phyloP scores from a whole-genome alignment of 345 rosid genomes.

The Gossypium herbaceum region DNA sequence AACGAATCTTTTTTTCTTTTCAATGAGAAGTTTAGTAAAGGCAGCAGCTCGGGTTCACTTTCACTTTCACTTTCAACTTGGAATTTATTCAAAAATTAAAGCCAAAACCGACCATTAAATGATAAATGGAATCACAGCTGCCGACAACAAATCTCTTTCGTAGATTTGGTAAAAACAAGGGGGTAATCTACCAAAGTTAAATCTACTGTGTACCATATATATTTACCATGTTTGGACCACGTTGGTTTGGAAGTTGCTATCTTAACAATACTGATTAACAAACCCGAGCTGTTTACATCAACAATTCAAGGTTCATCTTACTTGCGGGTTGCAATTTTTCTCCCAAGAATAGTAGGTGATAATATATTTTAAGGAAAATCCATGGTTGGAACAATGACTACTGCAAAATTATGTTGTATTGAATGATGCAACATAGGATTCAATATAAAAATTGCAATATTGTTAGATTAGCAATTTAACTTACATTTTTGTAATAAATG shows the following conservation, averaged over 20 bases:
- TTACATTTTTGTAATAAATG: too few species aligned
- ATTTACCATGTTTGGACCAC: not conserved
- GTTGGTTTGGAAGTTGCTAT: not conserved
- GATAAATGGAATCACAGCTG: not conserved
- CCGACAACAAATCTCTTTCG: conserved; percentile 4
- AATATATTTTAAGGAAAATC: too few species aligned
- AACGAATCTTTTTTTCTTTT: not conserved
- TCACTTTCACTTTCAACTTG: not conserved
- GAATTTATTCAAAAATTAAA: not conserved
- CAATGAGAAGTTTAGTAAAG: not conserved
- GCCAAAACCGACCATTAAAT: not conserved
- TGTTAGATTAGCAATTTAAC: too few species aligned
- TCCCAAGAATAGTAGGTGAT: not conserved
- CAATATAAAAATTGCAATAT: too few species aligned
- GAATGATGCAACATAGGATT: too few species aligned
- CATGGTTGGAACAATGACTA: too few species aligned
- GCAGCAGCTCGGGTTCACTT: not conserved
- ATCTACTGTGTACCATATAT: not conserved
- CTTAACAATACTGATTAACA: not conserved
- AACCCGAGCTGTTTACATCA: not conserved
- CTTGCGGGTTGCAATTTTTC: not conserved
- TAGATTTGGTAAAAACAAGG: not conserved
- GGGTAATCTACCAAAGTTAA: not conserved
- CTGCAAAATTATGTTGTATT: too few species aligned
- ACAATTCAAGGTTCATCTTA: not conserved